Conservation (phyloP, 192 early-diverging fungal species). For the Backusella macrospora region DNA sequence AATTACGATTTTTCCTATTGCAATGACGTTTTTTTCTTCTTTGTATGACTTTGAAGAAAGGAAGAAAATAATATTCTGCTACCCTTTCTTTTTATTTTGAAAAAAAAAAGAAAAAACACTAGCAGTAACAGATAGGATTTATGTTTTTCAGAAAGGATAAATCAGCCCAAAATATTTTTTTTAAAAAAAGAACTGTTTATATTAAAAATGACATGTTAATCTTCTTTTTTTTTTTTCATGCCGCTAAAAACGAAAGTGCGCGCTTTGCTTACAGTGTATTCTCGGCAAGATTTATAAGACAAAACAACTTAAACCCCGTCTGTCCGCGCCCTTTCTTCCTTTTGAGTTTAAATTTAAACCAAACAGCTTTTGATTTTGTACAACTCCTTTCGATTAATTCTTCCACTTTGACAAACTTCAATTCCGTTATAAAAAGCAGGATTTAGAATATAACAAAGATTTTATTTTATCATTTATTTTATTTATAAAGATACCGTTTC, state of each 20-base stretch:
- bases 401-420: neutral
- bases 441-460: neutral
- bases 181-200: neutral
- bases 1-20: no score
- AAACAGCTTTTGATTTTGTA: neutral
- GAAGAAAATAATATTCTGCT: no score
- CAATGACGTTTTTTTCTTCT: no score
- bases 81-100: no score
- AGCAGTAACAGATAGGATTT: no score
- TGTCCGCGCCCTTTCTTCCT: neutral
- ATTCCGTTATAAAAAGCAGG: neutral
- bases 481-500: neutral
- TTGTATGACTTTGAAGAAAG: no score
- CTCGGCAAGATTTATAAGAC: neutral
- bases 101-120: no score
- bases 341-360: slow-evolving; percentile 2
- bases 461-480: neutral
- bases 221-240: neutral
- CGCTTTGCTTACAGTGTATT: neutral
- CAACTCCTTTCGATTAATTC: neutral
- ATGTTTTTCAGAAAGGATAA: no score
- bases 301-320: neutral
- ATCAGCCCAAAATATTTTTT: neutral
- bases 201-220: neutral
- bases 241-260: slow-evolving; percentile 6